A percentile compares a stretch with the other conserved stretches of the same genome.
phyloP scores from a whole-genome alignment of 345 rosid species.

The Streptanthus diversifolius region DNA sequence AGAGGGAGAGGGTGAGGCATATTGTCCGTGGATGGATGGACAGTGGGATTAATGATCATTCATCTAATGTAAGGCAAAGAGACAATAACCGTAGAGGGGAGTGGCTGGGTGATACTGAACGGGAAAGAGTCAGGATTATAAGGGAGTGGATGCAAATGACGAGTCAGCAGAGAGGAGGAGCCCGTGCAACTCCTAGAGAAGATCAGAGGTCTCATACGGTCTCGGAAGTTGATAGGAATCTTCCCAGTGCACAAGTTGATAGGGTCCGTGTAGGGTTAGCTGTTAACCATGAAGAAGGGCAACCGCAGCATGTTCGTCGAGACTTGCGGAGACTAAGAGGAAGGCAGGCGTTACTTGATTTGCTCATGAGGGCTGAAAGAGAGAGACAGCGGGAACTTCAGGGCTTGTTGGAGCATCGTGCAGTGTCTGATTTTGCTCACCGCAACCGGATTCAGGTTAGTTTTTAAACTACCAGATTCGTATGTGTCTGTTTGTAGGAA shows the following conservation, averaged over 20 bases:
- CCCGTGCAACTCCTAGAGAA: conserved; percentile 59
- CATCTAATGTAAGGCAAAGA: conserved; percentile 58
- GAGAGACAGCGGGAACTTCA: conserved; percentile 90
- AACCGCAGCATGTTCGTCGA: conserved; percentile 66
- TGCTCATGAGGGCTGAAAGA: conserved; percentile 83
- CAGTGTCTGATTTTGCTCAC: conserved; percentile 98
- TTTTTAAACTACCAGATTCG: background rate
- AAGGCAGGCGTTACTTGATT: conserved; percentile 82
- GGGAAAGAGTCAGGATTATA: conserved; percentile 95
- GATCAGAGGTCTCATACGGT: conserved; percentile 41
- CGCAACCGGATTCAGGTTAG: conserved; percentile 96
- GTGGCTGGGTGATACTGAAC: conserved; percentile 97
- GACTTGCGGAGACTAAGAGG: conserved; percentile 86
- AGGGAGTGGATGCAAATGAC: conserved; percentile 97
- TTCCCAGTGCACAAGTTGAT: conserved; percentile 46
- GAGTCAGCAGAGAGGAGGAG: conserved; percentile 85
- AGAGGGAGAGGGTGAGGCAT: conserved; percentile 97
- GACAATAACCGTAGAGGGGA: conserved; percentile 69
- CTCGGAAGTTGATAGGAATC: conserved; percentile 25
- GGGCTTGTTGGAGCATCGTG: conserved; percentile 89
- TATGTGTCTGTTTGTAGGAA: background rate
- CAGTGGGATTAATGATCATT: conserved; percentile 63
- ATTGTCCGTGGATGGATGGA: conserved; percentile 95
- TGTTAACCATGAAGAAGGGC: conserved; percentile 62
- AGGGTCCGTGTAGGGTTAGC: conserved; percentile 50